Evolutionary conservation across 2,329 filamentous ascomycete genomes (phyloP).

Genomic region (Colletotrichum incanum): DNA sequence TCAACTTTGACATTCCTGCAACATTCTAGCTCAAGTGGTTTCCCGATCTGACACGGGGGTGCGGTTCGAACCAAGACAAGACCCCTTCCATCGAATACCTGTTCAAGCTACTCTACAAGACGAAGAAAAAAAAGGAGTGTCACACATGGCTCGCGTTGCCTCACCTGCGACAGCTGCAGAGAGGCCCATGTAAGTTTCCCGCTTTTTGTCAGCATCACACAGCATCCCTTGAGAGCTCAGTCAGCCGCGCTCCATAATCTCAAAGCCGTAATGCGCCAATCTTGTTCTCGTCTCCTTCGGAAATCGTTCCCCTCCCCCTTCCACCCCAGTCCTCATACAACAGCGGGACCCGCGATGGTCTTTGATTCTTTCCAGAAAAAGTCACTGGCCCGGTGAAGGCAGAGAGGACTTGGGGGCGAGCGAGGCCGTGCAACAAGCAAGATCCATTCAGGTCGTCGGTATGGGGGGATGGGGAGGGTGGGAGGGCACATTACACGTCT

Average conservation of each 20-base stretch:
- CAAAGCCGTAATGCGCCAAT: background rate
- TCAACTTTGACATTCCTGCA: background rate
- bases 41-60: background rate
- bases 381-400: background rate
- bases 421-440: background rate
- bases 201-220: background rate
- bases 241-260: background rate
- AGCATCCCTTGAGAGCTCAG: background rate
- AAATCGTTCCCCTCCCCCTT: too few relatives aligned
- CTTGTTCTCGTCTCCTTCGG: background rate
- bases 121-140: background rate
- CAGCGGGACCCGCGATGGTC: background rate
- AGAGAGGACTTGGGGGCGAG: background rate
- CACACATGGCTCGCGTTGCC: background rate
- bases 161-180: background rate
- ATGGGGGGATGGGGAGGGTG: background rate
- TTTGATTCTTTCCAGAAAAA: background rate
- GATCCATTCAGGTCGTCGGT: slow-evolving; percentile 1
- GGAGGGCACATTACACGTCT: too few relatives aligned
- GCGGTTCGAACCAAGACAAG: background rate
- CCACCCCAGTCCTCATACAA: background rate
- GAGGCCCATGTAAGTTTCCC: background rate
- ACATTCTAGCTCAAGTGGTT: background rate
- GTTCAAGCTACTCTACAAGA: background rate
- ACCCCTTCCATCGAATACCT: background rate